Evolutionary conservation across 139 green algal genomes (phyloP).

Genomic region (Dunaliella primolecta): DNA sequence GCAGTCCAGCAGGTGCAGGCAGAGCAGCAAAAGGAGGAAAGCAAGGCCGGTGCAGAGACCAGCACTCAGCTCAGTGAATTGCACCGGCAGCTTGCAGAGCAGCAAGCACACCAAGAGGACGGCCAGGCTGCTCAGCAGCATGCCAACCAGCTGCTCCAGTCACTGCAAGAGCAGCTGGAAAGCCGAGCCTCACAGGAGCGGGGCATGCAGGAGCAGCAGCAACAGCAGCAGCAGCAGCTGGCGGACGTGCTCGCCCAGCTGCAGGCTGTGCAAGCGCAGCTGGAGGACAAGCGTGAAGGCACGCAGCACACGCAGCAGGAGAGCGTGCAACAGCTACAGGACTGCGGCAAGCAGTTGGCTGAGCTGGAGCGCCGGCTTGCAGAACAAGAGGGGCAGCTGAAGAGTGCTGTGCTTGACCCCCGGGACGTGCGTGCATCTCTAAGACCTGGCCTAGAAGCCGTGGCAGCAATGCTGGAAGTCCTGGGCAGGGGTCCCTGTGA

Average conservation of each 20-base stretch:
- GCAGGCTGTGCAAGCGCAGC: too few relatives aligned
- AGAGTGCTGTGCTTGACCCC: too few relatives aligned
- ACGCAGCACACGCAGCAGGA: too few relatives aligned
- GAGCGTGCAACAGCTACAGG: too few relatives aligned
- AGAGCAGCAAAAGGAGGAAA: neutral
- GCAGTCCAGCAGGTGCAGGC: neutral
- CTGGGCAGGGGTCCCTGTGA: neutral
- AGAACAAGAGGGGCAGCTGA: too few relatives aligned
- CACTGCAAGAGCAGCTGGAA: neutral
- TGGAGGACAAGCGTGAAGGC: too few relatives aligned
- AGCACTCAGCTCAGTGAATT: neutral
- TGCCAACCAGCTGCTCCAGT: neutral
- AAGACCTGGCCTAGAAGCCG: neutral
- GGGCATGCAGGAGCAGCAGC: too few relatives aligned
- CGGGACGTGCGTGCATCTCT: neutral
- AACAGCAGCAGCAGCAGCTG: too few relatives aligned
- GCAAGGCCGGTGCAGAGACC: neutral
- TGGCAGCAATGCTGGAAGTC: neutral
- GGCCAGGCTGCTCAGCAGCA: neutral
- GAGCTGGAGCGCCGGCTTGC: too few relatives aligned
- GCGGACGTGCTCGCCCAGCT: too few relatives aligned
- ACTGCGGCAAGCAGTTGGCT: too few relatives aligned
- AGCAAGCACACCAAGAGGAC: neutral
- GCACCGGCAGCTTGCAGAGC: neutral
- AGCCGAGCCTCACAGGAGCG: too few relatives aligned